Conservation (phyloP, 2,329 filamentous ascomycete genomes). For the Aspergillus sojae region DNA sequence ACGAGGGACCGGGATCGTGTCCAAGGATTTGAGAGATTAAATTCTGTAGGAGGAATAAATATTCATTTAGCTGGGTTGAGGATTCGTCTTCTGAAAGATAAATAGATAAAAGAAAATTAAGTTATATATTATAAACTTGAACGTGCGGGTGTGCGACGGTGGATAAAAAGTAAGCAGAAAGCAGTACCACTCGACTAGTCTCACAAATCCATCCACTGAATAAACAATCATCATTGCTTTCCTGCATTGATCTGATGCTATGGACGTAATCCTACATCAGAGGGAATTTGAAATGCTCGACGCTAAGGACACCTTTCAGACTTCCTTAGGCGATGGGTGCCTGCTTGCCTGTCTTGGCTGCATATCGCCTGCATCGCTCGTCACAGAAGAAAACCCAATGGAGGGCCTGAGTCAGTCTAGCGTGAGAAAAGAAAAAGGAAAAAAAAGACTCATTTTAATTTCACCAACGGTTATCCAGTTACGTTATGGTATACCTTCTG, state of each 20-base stretch:
- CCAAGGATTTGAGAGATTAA: neutral
- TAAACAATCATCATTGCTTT: neutral
- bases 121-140: neutral
- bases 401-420: neutral
- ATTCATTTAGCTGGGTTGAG: neutral
- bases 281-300: neutral
- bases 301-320: constrained; percentile 3
- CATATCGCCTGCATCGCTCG: neutral
- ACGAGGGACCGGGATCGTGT: neutral
- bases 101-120: neutral
- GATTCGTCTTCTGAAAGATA: neutral
- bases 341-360: constrained; percentile 4
- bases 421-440: neutral
- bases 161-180: neutral
- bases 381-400: constrained; percentile 1
- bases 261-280: constrained; percentile 5
- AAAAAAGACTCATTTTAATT: neutral
- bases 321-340: constrained; percentile 3
- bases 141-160: neutral
- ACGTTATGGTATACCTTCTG: neutral
- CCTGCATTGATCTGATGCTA: neutral
- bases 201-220: neutral
- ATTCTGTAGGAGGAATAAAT: neutral
- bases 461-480: neutral
- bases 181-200: neutral